These are phyloP conservation scores for Choanephora cucurbitarum DNA, from an alignment of 371 early-diverging fungal species.

Conservation along the genomic window DNA sequence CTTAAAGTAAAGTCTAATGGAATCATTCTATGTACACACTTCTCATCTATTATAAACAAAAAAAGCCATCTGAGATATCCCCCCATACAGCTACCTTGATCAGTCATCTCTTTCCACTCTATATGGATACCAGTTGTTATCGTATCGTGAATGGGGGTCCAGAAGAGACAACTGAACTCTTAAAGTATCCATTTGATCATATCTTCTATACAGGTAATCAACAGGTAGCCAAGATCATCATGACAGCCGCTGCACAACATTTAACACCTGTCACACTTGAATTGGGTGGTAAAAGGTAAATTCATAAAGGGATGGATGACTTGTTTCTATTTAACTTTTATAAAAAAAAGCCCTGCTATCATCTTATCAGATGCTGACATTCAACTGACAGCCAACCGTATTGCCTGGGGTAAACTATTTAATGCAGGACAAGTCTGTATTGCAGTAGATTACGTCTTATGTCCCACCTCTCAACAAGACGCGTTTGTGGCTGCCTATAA, in stretches of 20 bases:
- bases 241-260: constrained; percentile 73
- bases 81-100: constrained; percentile 68
- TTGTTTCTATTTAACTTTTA: background rate
- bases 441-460: constrained; percentile 84
- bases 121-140: constrained; percentile 70
- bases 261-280: constrained; percentile 81
- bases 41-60: too few relatives aligned
- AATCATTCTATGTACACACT: too few relatives aligned
- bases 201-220: constrained; percentile 90
- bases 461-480: constrained; percentile 50
- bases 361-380: constrained; percentile 70
- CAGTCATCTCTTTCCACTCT: constrained; percentile 66
- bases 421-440: constrained; percentile 93
- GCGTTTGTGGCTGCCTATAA: constrained; percentile 56
- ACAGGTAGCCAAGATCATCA: constrained; percentile 77
- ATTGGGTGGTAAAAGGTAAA: constrained; percentile 83
- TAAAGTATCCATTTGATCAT: constrained; percentile 76
- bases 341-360: constrained; percentile 61
- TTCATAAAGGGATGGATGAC: background rate
- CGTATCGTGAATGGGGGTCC: constrained; percentile 81
- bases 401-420: constrained; percentile 81
- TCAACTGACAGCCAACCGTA: constrained; percentile 67
- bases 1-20: constrained; percentile 68
- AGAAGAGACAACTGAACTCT: constrained; percentile 74
- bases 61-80: constrained; percentile 76